Base-by-base conservation (phyloP, 2,329 filamentous ascomycete genomes). In the Verticillium tricorpus region DNA sequence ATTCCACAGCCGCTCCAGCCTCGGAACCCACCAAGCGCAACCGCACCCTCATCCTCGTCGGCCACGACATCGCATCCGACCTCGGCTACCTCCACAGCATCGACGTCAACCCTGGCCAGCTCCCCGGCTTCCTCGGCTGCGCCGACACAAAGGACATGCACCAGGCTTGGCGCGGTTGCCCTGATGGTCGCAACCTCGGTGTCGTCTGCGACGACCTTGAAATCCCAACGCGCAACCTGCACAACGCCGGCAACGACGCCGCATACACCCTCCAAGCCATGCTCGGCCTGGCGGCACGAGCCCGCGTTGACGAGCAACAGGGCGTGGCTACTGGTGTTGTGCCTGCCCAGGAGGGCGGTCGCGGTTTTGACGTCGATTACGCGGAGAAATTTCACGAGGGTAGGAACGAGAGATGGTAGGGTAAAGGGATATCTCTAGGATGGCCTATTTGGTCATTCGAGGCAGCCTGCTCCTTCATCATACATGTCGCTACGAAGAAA, bases 141-240 rank as follows among this genome's bases (percentile, higher is more conserved):
- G 73, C 92, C 37, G 95, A 99, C 71, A 96, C 92, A 0, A 84
- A 86, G 56, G 76, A 78, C 40, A 82, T 97, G 71, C 90, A 89
- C 75, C 86, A 87, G 64, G 83, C 85, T 15, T 82, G 89, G 69
- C 81, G 80, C 35, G 79, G 81, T 15, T 80, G 84, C 25, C 68
- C 71, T 0, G 78, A 89, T 2, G 72, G 80, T 3, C 81, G 82
- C 15, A 83, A 82, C 1, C 81, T 98, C 2, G 77, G 77, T 0
- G 77, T 68, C 6, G 80, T 96, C 15, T 82, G 97, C 28, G 69
- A 74, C 6, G 63, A 66, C 22, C 57, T 65, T 15, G 60, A 54
- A 6, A 60, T 66, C 8, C 9, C 19, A 7, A 55, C 60, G 54
- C 32, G 52, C 31, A 66, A 66, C 40, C 65, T 66, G 9, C 65